Conservation (phyloP, 805 yeast species). For the Brettanomyces anomalus region DNA sequence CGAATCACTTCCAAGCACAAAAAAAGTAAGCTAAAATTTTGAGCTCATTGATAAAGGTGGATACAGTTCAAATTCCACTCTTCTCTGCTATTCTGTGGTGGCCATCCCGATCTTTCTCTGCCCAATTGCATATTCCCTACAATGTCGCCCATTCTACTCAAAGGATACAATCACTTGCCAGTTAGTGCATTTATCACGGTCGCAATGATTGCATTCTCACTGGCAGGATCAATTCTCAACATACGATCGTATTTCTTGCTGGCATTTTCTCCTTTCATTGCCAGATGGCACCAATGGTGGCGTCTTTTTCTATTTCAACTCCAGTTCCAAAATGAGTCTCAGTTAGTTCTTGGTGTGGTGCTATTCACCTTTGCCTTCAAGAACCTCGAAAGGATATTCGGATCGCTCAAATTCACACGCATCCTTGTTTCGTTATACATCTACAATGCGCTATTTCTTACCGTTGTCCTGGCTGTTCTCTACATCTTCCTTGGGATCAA, state of each 20-base stretch:
- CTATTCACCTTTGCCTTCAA: conserved; percentile 43
- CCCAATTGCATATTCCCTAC: too few relatives aligned
- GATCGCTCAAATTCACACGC: conserved; percentile 44
- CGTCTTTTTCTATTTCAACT: conserved; percentile 40
- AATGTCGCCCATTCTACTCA: conserved; percentile 23
- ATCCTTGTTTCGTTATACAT: conserved; percentile 33
- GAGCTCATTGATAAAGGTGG: too few relatives aligned
- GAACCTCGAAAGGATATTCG: conserved; percentile 48
- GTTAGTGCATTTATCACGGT: conserved; percentile 31
- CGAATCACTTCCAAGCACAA: too few relatives aligned
- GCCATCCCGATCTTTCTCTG: too few relatives aligned
- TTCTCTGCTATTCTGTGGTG: too few relatives aligned
- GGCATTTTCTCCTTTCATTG: conserved; percentile 43
- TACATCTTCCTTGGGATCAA: conserved; percentile 27
- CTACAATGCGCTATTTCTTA: conserved; percentile 36
- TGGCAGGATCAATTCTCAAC: conserved; percentile 34
- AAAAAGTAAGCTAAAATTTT: too few relatives aligned
- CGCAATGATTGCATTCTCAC: conserved; percentile 27
- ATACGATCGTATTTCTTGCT: conserved; percentile 35
- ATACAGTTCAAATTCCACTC: too few relatives aligned
- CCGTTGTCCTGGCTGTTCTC: conserved; percentile 24
- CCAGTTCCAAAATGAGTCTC: conserved; percentile 51
- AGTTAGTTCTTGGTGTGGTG: conserved; percentile 36
- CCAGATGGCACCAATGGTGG: conserved; percentile 51
- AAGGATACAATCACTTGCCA: conserved; percentile 28